Base-by-base conservation (phyloP, 768 basidiomycete species). In the Sarcomyxa edulis region DNA sequence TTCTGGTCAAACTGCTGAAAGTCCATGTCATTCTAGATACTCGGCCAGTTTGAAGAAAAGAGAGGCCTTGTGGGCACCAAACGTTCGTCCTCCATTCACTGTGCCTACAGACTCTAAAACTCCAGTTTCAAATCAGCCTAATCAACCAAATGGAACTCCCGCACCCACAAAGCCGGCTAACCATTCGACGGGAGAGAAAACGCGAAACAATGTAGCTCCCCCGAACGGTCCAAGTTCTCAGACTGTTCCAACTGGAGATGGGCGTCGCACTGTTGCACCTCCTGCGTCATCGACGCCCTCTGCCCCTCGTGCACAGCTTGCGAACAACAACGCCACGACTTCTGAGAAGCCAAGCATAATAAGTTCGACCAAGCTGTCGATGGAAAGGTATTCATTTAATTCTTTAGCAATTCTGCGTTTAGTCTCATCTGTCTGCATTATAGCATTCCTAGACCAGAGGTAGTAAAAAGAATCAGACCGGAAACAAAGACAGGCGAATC, bases 361-460 rank as follows among this genome's bases (percentile, higher is more conserved):
- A 6, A 65, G 36, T 37, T 60, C 67, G n/a, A 70, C 79, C 2
- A 84, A 81, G 52, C 49, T 75, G 38, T 71, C 80, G 1, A 73
- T 85, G 52, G 82, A 84, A 42, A 83, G 80, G 83, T 84, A 61
- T 42, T 47, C 3, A 25, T 42, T 35, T 8, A 34, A 29, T 27
- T 36, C 35, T 21, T 11, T 32, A 2, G 8, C 25, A 15, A 22
- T 31, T 0, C 22, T 21, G 20, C 40, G 6, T 15, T n/a, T 32
- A 7, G 27, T 23, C 6, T 9, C 3, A 37, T 29, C 5, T 24
- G 32, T n/a, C 40, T 18, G n/a, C 29, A 40, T 25, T 44, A 6
- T 45, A 88, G 85, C 52, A 72, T 88, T 32, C 85, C 84, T 16
- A 66, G 84, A 32, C 85, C 85, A n/a, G 84, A 87, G 53, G 83